Base-by-base conservation (phyloP, 495 filamentous ascomycete species). In the Aspergillus asperescens region DNA sequence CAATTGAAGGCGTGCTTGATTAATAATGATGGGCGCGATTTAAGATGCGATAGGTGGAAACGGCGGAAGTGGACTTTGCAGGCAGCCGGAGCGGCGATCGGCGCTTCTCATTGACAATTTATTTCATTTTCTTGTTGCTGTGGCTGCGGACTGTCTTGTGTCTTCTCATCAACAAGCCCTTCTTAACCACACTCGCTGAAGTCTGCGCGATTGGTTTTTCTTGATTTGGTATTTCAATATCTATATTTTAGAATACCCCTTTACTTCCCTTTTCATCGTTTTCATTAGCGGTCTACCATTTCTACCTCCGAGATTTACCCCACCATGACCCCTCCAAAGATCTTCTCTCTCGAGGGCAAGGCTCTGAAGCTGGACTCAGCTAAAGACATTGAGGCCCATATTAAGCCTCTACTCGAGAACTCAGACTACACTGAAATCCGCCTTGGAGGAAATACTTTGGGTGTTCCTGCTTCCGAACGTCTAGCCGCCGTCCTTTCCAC, bases 331-430 rank as follows among this genome's bases (percentile, higher is more conserved):
- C 70, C 73, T 62, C 62, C 74, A 44, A 93, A 88, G 71, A 68
- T 90, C 66, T 96, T 95, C 71, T 89, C 90, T 57, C 84, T 97
- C 63, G 87, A 91, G 67, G 89, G 86, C 73, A 90, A 85, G 71
- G 84, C 85, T 61, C 81, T 97, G 53, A 96, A 93, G 76, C 86
- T 97, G 61, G 83, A 93, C 73, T 88, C 82, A 25, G 88, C 88
- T 19, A 81, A 82, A 44, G 88, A 97, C 67, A 82, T 96, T 50
- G 85, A 92, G 62, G 71, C 86, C n/a, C 87, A 95, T 65, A 87
- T 94, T 62, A 76, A 83, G 62, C 74, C 79, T 15, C 79, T 98
- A 13, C 75, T 81, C 35, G 81, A 81, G 44, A 83, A 81, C 73
- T 70, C 79, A 44, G 81, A 88, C 54, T 84, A 92, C 44, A 89